phyloP scores from a whole-genome alignment of 2,329 filamentous ascomycete genomes.

The Diaporthe sp. region DNA sequence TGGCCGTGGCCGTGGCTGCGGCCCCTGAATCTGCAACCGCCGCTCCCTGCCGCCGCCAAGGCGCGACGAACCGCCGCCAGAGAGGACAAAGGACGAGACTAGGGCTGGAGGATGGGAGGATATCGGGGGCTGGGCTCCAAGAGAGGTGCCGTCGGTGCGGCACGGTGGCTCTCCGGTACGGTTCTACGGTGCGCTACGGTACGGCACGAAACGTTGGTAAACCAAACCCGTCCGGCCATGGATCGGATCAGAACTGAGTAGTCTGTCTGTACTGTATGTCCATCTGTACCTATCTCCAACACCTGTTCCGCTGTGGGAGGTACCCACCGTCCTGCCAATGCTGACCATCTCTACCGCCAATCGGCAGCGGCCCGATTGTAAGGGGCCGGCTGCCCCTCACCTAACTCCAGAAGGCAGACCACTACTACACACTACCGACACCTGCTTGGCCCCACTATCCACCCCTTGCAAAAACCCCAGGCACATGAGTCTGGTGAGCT shows the following conservation, averaged over 20 bases:
- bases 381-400: not conserved
- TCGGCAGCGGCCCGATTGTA: slow-evolving; percentile 32
- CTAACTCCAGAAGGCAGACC: not conserved
- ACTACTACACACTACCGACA: not conserved
- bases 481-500: not conserved
- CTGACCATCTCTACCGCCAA: slow-evolving; percentile 27
- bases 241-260: not conserved
- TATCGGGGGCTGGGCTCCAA: not conserved
- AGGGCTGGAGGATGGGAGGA: not conserved
- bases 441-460: not conserved
- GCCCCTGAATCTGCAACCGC: not conserved
- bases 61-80: not conserved
- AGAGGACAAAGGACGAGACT: not conserved
- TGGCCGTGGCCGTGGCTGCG: not conserved
- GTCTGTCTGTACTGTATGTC: too few species aligned
- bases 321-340: not conserved
- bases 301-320: not conserved
- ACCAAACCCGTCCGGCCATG: not conserved
- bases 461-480: not conserved
- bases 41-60: slow-evolving; percentile 19
- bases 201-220: not conserved
- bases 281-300: too few species aligned
- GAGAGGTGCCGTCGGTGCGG: not conserved
- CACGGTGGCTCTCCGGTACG: not conserved
- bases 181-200: not conserved